phyloP scores from a whole-genome alignment of 257 asterid species.

The Paraleonurus japonicus region DNA sequence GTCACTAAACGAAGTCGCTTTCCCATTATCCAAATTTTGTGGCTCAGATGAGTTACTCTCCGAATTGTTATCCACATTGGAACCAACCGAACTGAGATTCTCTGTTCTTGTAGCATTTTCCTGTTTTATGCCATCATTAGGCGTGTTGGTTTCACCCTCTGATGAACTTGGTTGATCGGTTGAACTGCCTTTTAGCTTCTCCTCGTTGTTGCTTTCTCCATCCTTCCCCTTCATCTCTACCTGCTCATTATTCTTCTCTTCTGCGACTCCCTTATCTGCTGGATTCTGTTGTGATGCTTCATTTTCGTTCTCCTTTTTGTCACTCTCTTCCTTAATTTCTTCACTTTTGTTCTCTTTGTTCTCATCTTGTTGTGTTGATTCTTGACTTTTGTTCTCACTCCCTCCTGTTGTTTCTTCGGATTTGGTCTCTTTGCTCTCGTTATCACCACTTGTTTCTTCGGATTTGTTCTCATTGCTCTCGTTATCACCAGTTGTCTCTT shows the following conservation, averaged over 20 bases:
- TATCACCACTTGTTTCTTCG: not conserved
- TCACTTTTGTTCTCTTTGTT: conserved; percentile 7
- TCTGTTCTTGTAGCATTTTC: conserved; percentile 31
- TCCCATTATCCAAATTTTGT: conserved; percentile 27
- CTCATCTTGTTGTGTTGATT: not conserved
- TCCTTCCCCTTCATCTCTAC: conserved; percentile 32
- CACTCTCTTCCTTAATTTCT: conserved; percentile 16
- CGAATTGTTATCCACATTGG: conserved; percentile 5
- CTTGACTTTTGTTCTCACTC: conserved; percentile 21
- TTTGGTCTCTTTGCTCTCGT: conserved; percentile 5
- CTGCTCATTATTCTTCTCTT: conserved; percentile 32
- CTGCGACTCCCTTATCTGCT: conserved; percentile 39
- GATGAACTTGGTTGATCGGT: conserved; percentile 33
- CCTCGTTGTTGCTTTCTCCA: conserved; percentile 31
- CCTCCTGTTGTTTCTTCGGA: conserved; percentile 2
- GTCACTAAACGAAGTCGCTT: conserved; percentile 43
- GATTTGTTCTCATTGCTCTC: not conserved
- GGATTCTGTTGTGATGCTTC: conserved; percentile 32
- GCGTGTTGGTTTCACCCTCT: conserved; percentile 31
- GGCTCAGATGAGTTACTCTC: conserved; percentile 17
- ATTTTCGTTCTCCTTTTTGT: conserved; percentile 26
- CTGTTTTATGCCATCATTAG: conserved; percentile 28
- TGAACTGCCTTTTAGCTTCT: conserved; percentile 34
- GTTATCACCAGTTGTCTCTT: not conserved
- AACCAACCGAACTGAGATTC: conserved; percentile 22